Evolutionary conservation across 2,329 filamentous ascomycete genomes (phyloP).

Genomic region (Catunica adiposa): DNA sequence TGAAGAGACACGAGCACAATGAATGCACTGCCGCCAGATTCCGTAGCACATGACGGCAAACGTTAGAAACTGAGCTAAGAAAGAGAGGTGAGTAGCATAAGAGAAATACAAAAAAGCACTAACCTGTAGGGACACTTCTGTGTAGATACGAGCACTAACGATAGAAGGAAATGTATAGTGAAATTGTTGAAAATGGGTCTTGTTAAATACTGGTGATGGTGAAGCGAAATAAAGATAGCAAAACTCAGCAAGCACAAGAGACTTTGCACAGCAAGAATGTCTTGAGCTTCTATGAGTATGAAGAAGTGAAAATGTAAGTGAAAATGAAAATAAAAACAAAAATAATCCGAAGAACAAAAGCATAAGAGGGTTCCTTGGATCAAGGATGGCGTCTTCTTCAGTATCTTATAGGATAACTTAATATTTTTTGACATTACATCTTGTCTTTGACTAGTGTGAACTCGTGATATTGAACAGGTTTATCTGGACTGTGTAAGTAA

Average conservation of each 20-base stretch:
- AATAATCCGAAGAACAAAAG: not conserved
- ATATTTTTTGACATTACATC: not conserved
- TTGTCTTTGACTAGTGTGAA: not conserved
- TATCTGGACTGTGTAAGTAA: too few relatives aligned
- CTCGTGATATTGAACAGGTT: too few relatives aligned
- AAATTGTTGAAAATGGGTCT: not conserved
- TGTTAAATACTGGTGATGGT: not conserved
- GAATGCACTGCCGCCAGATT: not conserved
- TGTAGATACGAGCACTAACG: not conserved
- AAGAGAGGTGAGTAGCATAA: not conserved
- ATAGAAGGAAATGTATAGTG: not conserved
- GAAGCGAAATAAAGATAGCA: not conserved
- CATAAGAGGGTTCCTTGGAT: not conserved
- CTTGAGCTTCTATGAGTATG: not conserved
- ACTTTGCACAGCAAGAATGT: not conserved
- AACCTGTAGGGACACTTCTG: not conserved
- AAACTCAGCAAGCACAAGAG: not conserved
- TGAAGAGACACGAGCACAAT: not conserved
- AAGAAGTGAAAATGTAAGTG: not conserved
- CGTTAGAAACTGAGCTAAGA: not conserved
- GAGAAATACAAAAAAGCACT: not conserved
- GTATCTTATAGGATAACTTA: not conserved
- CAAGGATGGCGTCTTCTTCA: not conserved
- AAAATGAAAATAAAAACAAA: not conserved
- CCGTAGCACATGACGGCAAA: not conserved